Conservation (phyloP, 2,329 filamentous ascomycete species). For the Microsporum ferrugineum region DNA sequence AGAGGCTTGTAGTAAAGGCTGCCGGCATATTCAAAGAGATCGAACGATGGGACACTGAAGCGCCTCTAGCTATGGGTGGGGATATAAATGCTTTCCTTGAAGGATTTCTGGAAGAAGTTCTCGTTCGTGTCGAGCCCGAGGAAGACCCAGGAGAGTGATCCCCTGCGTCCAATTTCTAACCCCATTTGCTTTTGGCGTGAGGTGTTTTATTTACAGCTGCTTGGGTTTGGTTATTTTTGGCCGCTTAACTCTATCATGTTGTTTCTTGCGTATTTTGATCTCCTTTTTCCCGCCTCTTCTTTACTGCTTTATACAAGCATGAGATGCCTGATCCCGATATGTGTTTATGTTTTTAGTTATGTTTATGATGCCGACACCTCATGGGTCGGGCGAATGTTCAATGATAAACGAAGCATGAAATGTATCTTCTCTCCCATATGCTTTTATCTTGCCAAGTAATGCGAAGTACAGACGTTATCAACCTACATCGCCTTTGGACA, state of each 20-base stretch:
- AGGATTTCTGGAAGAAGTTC: conserved; percentile 82
- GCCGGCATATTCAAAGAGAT: conserved; percentile 79
- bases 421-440: neutral
- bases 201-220: neutral
- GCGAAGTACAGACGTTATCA: neutral
- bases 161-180: neutral
- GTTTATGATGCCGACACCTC: neutral
- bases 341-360: neutral
- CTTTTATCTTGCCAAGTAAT: neutral
- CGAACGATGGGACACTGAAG: conserved; percentile 72
- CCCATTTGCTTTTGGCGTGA: neutral
- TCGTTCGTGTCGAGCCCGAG: conserved; percentile 80
- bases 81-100: conserved; percentile 83
- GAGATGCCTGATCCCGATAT: neutral
- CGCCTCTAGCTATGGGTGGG: conserved; percentile 86
- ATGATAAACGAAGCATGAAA: neutral
- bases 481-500: neutral
- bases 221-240: neutral
- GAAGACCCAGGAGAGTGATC: conserved; percentile 43
- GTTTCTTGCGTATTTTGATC: neutral
- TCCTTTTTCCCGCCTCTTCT: neutral
- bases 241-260: neutral
- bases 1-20: conserved; percentile 69
- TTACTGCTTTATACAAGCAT: neutral
- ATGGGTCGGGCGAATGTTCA: neutral